Conservation (phyloP, 176 grass and related monocot genomes). For the Rhynchospora pubera region DNA sequence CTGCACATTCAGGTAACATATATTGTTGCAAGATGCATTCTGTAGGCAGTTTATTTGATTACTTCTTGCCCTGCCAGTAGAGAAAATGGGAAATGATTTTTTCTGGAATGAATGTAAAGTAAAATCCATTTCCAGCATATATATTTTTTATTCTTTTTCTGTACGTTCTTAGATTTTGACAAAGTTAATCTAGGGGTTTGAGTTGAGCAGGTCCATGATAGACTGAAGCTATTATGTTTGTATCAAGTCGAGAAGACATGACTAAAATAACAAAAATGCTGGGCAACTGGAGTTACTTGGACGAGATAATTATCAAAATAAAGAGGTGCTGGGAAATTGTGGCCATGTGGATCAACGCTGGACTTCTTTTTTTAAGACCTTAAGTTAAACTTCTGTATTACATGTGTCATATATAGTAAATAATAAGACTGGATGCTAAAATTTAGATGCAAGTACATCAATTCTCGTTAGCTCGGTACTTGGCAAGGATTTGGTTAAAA, state of each 20-base stretch:
- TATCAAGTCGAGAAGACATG: background rate
- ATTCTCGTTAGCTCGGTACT: background rate
- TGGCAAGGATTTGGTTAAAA: too few relatives aligned
- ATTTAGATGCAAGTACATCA: background rate
- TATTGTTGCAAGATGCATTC: background rate
- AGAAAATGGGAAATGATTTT: background rate
- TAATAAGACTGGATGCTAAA: background rate
- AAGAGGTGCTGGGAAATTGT: background rate
- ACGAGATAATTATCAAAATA: background rate
- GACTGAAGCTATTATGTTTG: background rate
- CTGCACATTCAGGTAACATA: background rate
- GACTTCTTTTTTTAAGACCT: background rate
- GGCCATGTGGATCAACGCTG: background rate
- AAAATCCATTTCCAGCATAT: background rate
- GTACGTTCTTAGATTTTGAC: background rate
- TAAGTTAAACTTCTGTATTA: background rate
- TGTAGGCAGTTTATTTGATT: slow-evolving; percentile 7
- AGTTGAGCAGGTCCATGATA: background rate
- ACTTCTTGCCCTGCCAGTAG: slow-evolving; percentile 5
- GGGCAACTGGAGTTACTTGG: background rate
- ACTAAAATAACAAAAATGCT: background rate
- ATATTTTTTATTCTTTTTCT: background rate
- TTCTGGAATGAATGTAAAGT: background rate
- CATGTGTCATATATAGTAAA: background rate
- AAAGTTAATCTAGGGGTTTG: background rate